Evolutionary conservation across 352 stramenopile species (phyloP), one percentile per base, ranked within the genome.

Genomic region (Phytophthora pisi): DNA sequence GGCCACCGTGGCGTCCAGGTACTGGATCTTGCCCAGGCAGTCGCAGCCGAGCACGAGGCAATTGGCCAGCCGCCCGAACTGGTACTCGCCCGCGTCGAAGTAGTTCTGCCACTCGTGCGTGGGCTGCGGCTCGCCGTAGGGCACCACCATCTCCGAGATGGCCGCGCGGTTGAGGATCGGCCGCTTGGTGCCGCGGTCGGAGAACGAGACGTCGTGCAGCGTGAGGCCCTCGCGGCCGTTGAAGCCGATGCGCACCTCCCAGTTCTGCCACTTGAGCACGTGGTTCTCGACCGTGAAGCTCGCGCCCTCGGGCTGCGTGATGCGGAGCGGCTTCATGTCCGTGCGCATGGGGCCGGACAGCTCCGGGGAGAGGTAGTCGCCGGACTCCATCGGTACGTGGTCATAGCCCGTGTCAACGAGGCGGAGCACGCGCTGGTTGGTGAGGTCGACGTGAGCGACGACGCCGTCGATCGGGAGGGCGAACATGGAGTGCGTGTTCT

Each of bases 71-170:
- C 78, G 84, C 5, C 86, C 84, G 24, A 90, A 78, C 45, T 86
- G 81, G 64, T 90, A 92, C 59, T 95, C 84, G 40, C 84, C 83
- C 3, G 90, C 88, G 63, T 96, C 88, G 58, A 96, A 95, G 57
- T 89, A 90, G 77, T 90, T 92, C 53, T 95, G 91, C 57, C 86
- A 82, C 43, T 81, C 73, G 68, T 84, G 84, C 0, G 86, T 89
- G 8, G 81, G 71, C 53, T 80, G 66, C 2, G 85, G 84, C 66
- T 94, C 85, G 0, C 74, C 86, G 58, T 96, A 96, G 0, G 86
- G 86, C n/a, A 96, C 86, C 28, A 89, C 84, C 86, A 95, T 96
- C 74, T 96, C 86, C 2, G 88, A 89, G 18, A 96, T 62, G 7
- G 70, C 74, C 2, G 72, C 77, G 20, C 86, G 84, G 59, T 92